Evolutionary conservation across 208 protist genomes (phyloP).

Genomic region (Crithidia acanthocephali): DNA sequence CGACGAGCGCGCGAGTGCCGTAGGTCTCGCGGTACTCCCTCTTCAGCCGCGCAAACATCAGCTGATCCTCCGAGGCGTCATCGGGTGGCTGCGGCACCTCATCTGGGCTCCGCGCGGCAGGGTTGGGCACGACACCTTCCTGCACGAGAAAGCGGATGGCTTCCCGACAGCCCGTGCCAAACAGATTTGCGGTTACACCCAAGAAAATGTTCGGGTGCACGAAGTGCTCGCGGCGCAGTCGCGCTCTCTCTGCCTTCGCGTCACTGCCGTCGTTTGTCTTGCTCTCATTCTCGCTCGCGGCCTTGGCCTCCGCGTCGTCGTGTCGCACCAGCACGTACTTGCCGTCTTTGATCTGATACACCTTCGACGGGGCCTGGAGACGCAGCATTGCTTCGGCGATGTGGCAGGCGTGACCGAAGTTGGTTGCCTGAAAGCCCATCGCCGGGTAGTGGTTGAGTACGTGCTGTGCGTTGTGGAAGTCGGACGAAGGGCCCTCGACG

Average conservation of each 20-base stretch:
- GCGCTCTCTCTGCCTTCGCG: not conserved
- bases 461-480: constrained; percentile 35
- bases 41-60: constrained; percentile 32
- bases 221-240: not conserved
- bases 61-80: constrained; percentile 23
- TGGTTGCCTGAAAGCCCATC: constrained; percentile 80
- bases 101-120: not conserved
- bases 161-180: constrained; percentile 86
- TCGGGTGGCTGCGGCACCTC: constrained; percentile 2
- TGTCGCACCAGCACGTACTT: constrained; percentile 51
- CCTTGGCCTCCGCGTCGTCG: constrained; percentile 17
- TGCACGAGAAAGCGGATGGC: constrained; percentile 78
- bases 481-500: constrained; percentile 48
- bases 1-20: constrained; percentile 13
- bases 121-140: constrained; percentile 57
- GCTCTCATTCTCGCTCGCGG: constrained; percentile 2
- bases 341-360: constrained; percentile 58
- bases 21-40: constrained; percentile 26
- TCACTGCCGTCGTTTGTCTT: not conserved
- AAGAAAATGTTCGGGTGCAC: constrained; percentile 75
- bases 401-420: constrained; percentile 59
- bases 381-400: constrained; percentile 64
- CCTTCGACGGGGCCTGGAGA: constrained; percentile 52
- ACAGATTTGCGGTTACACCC: constrained; percentile 75
- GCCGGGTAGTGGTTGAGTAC: constrained; percentile 44